phyloP scores from a whole-genome alignment of 1,284 basidiomycete species.

The Pyrrhoderma lamaoense region DNA sequence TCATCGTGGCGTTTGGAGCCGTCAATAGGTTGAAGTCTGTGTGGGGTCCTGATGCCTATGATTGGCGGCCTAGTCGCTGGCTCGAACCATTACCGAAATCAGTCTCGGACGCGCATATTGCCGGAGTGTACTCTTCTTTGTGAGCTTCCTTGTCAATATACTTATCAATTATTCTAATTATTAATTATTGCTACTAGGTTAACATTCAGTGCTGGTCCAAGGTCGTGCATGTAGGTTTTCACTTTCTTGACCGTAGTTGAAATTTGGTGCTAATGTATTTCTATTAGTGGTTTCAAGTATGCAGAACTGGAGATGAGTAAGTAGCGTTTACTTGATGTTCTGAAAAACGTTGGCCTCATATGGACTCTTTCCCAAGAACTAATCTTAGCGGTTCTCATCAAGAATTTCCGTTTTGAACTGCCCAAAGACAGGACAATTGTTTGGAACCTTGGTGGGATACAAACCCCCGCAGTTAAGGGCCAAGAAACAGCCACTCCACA shows the following conservation, averaged over 20 bases:
- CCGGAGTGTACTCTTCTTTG: slow-evolving; percentile 24
- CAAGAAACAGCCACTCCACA: slow-evolving; percentile 14
- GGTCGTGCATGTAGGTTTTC: slow-evolving; percentile 29
- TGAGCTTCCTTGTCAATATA: slow-evolving; percentile 11
- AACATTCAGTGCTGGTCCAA: slow-evolving; percentile 29
- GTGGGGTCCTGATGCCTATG: slow-evolving; percentile 31
- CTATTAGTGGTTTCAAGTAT: slow-evolving; percentile 29
- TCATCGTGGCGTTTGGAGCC: slow-evolving; percentile 25
- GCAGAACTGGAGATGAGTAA: slow-evolving; percentile 31
- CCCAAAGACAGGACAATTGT: slow-evolving; percentile 20
- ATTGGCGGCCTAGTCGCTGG: slow-evolving; percentile 33
- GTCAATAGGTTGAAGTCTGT: slow-evolving; percentile 26
- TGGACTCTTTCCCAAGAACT: slow-evolving; percentile 13
- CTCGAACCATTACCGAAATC: slow-evolving; percentile 25
- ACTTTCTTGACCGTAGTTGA: neutral
- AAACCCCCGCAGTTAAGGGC: slow-evolving; percentile 15
- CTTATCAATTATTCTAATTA: neutral
- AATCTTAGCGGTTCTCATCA: slow-evolving; percentile 17
- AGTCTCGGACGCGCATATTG: slow-evolving; percentile 21
- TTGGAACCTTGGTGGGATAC: slow-evolving; percentile 20
- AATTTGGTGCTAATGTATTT: neutral
- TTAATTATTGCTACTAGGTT: slow-evolving; percentile 23
- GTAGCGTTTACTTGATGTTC: slow-evolving; percentile 16
- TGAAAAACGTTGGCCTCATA: neutral
- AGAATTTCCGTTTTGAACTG: slow-evolving; percentile 20